A percentile compares a stretch with the other conserved stretches of the same genome.
These are phyloP conservation scores for Botrytis aclada DNA, from an alignment of 2,329 filamentous ascomycete genomes.

Conservation along the genomic window DNA sequence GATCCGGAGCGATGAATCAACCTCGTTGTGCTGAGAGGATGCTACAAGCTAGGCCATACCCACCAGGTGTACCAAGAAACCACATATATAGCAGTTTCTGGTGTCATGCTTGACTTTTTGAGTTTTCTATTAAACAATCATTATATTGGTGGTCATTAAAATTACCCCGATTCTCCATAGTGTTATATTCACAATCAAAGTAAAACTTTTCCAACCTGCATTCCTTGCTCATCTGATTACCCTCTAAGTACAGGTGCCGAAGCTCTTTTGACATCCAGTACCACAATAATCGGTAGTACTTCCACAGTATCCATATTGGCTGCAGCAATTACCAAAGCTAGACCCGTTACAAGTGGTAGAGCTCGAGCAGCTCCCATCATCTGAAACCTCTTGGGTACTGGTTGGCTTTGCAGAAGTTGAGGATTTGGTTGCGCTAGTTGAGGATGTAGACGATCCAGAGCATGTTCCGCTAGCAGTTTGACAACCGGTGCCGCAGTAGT, in stretches of 20 bases:
- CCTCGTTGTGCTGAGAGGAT: not conserved
- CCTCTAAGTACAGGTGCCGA: constrained; percentile 13
- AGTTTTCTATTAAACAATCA: not conserved
- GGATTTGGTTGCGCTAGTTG: constrained; percentile 3
- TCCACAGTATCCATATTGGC: constrained; percentile 21
- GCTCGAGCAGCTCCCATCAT: constrained; percentile 27
- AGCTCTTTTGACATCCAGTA: constrained; percentile 12
- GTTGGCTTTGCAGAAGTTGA: constrained; percentile 13
- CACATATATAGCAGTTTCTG: not conserved
- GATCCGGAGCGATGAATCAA: not conserved
- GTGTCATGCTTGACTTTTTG: not conserved
- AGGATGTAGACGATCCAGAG: not conserved
- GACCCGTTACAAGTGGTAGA: constrained; percentile 26
- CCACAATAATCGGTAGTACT: constrained; percentile 16
- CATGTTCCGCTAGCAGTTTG: constrained; percentile 19
- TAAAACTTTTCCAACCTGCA: not conserved
- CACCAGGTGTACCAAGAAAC: not conserved
- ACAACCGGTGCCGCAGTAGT: constrained; percentile 25
- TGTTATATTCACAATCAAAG: constrained; percentile 2
- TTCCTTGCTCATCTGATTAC: not conserved
- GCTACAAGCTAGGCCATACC: not conserved
- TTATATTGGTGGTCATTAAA: not conserved
- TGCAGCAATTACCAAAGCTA: constrained; percentile 27
- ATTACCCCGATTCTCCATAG: not conserved
- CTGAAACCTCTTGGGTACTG: constrained; percentile 5